Conservation (phyloP, 164 flowering plant species). For the Piper betle region DNA sequence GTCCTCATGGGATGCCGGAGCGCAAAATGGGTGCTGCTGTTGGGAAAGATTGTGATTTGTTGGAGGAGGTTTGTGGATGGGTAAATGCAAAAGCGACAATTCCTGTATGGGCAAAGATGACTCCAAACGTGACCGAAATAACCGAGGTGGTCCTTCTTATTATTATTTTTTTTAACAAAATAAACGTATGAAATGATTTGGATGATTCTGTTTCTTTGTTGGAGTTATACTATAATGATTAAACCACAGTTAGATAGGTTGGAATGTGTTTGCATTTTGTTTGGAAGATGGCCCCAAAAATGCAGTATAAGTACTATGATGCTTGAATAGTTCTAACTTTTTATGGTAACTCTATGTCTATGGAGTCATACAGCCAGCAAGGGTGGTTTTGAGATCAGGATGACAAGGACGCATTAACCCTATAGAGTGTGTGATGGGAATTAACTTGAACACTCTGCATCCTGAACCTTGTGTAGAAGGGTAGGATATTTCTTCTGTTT, state of each 20-base stretch:
- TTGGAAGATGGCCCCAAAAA: too few species aligned
- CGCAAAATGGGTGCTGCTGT: conserved; percentile 99
- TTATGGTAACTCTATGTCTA: neutral
- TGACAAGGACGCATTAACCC: conserved; percentile 95
- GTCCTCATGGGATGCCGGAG: conserved; percentile 99
- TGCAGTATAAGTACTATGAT: too few species aligned
- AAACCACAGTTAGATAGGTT: too few species aligned
- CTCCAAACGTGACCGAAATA: conserved; percentile 94
- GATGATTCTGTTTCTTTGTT: too few species aligned
- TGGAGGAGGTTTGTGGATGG: conserved; percentile 97
- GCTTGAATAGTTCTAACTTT: neutral
- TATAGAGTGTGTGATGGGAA: conserved; percentile 98
- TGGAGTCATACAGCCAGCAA: conserved; percentile 54
- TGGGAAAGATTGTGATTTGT: conserved; percentile 80
- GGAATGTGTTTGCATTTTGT: too few species aligned
- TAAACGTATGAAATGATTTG: too few species aligned
- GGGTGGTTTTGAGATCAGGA: conserved; percentile 67
- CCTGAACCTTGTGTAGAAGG: conserved; percentile 99
- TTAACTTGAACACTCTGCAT: conserved; percentile 69
- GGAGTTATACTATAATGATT: too few species aligned
- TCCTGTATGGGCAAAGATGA: conserved; percentile 99
- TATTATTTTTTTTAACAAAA: too few species aligned
- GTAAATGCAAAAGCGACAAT: conserved; percentile 90
- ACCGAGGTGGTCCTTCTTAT: conserved; percentile 37
- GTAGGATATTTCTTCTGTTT: conserved; percentile 28